These are phyloP conservation scores for Purpureocillium lavendulum DNA, from an alignment of 2,329 filamentous ascomycete genomes.

Conservation along the genomic window DNA sequence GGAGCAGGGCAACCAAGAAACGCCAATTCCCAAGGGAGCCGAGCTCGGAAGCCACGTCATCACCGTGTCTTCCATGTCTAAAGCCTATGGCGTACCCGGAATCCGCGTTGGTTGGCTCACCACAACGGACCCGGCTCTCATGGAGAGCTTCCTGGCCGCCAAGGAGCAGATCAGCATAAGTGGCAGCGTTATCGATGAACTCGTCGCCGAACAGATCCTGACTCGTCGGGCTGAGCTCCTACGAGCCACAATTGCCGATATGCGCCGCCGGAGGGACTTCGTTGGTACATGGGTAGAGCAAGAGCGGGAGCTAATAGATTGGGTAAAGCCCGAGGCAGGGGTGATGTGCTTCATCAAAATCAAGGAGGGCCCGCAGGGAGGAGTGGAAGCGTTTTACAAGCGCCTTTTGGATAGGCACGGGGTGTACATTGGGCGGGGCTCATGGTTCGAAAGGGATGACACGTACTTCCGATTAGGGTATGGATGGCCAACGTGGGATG, in stretches of 20 bases:
- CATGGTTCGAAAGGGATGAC: constrained; percentile 15
- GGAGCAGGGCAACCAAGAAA: neutral
- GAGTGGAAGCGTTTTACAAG: constrained; percentile 10
- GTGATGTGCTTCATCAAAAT: constrained; percentile 15
- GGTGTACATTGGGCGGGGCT: constrained; percentile 14
- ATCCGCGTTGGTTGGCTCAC: constrained; percentile 14
- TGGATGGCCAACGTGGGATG: constrained; percentile 13
- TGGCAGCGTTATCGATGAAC: constrained; percentile 13
- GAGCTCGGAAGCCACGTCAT: constrained; percentile 11
- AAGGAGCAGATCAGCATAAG: constrained; percentile 16
- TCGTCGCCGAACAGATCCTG: constrained; percentile 13
- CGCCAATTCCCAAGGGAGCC: constrained; percentile 7
- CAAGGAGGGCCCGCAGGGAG: constrained; percentile 11
- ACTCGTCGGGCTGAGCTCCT: constrained; percentile 7
- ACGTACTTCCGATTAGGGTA: constrained; percentile 14
- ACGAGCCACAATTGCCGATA: constrained; percentile 6
- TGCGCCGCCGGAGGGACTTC: constrained; percentile 11
- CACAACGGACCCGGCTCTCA: constrained; percentile 7
- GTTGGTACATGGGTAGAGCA: constrained; percentile 12
- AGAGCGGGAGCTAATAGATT: constrained; percentile 14
- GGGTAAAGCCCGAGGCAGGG: constrained; percentile 13
- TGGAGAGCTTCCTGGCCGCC: constrained; percentile 13
- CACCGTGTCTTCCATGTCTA: constrained; percentile 14
- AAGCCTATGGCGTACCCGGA: constrained; percentile 13
- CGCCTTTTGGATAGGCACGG: constrained; percentile 10